These are phyloP conservation scores for Hymenoscyphus albidus DNA, from an alignment of 2,329 filamentous ascomycete genomes.

Conservation along the genomic window DNA sequence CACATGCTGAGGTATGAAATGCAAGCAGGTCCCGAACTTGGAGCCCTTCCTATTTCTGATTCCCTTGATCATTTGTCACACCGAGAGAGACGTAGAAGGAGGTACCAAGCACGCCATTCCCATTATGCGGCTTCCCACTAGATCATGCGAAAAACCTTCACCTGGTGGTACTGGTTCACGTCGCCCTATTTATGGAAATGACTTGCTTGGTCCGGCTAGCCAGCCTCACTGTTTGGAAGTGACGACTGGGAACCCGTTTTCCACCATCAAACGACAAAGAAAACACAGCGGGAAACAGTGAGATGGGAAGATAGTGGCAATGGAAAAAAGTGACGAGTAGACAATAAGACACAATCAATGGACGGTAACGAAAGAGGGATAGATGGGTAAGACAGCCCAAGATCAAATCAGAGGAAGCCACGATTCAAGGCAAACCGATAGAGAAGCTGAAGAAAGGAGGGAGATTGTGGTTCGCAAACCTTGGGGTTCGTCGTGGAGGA, in stretches of 20 bases:
- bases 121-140: neutral
- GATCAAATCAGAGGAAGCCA: constrained; percentile 4
- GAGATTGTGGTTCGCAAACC: neutral
- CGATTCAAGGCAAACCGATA: neutral
- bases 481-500: neutral
- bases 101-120: constrained; percentile 2
- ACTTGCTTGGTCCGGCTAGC: neutral
- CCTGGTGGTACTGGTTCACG: neutral
- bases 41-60: neutral
- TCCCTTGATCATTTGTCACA: neutral
- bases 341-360: neutral
- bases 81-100: neutral
- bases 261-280: neutral
- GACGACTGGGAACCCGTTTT: neutral
- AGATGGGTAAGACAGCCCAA: neutral
- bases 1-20: constrained; percentile 1
- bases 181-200: neutral
- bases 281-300: neutral
- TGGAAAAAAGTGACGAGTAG: neutral
- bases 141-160: neutral
- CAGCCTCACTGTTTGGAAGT: neutral
- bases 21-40: neutral
- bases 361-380: neutral
- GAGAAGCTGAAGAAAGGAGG: neutral
- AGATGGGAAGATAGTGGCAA: neutral